Conservation (phyloP, 2,329 filamentous ascomycete genomes). For the Venturiaceae sp. region DNA sequence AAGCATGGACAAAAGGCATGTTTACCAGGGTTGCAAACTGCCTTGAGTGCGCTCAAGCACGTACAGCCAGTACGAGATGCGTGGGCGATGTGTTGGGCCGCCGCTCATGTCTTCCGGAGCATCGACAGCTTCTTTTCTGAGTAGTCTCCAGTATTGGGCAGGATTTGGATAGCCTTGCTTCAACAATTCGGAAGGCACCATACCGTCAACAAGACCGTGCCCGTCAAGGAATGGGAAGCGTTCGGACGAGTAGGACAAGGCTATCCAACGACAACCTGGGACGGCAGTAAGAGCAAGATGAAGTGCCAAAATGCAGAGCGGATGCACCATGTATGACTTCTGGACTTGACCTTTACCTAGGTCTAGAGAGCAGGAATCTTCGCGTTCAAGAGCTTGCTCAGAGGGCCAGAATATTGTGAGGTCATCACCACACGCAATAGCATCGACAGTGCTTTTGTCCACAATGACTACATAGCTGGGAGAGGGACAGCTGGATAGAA, state of each 20-base stretch:
- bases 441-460: slow-evolving; percentile 29
- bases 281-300: slow-evolving; percentile 28
- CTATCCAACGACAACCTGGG: slow-evolving; percentile 27
- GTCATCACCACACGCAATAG: slow-evolving; percentile 25
- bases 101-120: slow-evolving; percentile 13
- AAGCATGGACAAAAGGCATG: not conserved
- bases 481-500: slow-evolving; percentile 16
- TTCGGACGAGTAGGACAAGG: slow-evolving; percentile 28
- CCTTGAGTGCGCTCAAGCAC: slow-evolving; percentile 22
- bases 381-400: slow-evolving; percentile 12
- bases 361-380: not conserved
- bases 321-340: slow-evolving; percentile 19
- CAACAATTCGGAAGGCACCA: slow-evolving; percentile 6
- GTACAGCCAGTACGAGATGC: slow-evolving; percentile 28
- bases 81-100: slow-evolving; percentile 22
- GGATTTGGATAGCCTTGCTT: slow-evolving; percentile 26
- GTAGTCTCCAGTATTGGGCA: slow-evolving; percentile 24
- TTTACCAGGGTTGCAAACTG: not conserved
- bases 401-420: slow-evolving; percentile 21
- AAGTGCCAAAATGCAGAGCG: slow-evolving; percentile 27
- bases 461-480: slow-evolving; percentile 22
- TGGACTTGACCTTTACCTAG: not conserved
- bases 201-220: not conserved
- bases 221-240: slow-evolving; percentile 25
- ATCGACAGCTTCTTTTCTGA: slow-evolving; percentile 22